Evolutionary conservation across 495 filamentous ascomycete genomes (phyloP).

Genomic region (Hypoxylon trugodes): DNA sequence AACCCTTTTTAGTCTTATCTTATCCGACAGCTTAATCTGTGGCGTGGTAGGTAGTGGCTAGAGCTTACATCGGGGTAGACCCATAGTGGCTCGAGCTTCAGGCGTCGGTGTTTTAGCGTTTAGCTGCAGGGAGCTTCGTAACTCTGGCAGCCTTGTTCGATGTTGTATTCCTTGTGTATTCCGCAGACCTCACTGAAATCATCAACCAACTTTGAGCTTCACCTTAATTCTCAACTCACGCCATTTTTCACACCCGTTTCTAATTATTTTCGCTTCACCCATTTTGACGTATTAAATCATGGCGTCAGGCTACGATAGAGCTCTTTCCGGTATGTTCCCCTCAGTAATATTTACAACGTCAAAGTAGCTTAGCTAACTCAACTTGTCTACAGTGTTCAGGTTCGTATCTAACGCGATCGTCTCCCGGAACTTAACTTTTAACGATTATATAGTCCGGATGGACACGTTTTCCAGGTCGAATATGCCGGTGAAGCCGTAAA

Average conservation of each 20-base stretch:
- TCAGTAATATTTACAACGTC: slow-evolving; percentile 10
- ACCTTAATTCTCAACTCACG: slow-evolving; percentile 17
- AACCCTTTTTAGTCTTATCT: neutral
- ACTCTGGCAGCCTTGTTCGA: slow-evolving; percentile 45
- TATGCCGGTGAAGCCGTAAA: slow-evolving; percentile 99
- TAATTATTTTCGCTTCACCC: slow-evolving; percentile 12
- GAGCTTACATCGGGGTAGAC: slow-evolving; percentile 11
- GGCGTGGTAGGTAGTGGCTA: neutral
- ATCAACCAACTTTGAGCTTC: slow-evolving; percentile 18
- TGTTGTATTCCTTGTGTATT: slow-evolving; percentile 8
- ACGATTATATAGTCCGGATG: slow-evolving; percentile 80
- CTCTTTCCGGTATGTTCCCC: slow-evolving; percentile 80
- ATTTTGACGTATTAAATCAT: slow-evolving; percentile 52
- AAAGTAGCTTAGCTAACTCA: slow-evolving; percentile 49
- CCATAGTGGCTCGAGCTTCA: slow-evolving; percentile 27
- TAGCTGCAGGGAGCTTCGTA: slow-evolving; percentile 40
- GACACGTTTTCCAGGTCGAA: slow-evolving; percentile 99
- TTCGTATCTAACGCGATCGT: slow-evolving; percentile 53
- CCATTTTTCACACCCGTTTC: slow-evolving; percentile 12
- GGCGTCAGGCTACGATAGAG: slow-evolving; percentile 93
- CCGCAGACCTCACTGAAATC: slow-evolving; percentile 24
- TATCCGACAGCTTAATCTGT: neutral
- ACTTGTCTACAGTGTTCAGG: slow-evolving; percentile 67
- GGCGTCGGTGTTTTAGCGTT: neutral
- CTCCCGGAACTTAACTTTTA: slow-evolving; percentile 37